Conservation (phyloP, 352 stramenopile genomes). For the Globisporangium mamillatum region DNA sequence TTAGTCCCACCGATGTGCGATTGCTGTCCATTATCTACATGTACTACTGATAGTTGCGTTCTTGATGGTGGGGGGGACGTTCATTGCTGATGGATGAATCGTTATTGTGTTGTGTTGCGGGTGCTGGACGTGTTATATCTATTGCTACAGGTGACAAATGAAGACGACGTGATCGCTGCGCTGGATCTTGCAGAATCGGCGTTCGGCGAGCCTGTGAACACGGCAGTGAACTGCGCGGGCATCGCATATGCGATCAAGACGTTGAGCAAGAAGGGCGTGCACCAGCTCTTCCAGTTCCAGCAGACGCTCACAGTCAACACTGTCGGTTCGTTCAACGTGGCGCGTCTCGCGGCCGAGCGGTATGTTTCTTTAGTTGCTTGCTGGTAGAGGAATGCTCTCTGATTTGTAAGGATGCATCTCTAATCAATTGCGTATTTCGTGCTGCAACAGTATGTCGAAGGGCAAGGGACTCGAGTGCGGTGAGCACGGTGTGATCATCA, state of each 20-base stretch:
- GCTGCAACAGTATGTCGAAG: slow-evolving; percentile 78
- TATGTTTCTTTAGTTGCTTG: slow-evolving; percentile 26
- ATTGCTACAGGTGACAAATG: slow-evolving; percentile 82
- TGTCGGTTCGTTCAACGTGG: slow-evolving; percentile 97
- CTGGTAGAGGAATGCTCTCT: background rate
- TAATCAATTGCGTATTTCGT: slow-evolving; percentile 11
- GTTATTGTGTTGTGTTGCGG: background rate
- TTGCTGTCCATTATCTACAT: background rate
- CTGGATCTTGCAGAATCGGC: slow-evolving; percentile 89
- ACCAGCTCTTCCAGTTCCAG: slow-evolving; percentile 92
- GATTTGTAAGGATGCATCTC: background rate
- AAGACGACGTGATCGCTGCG: slow-evolving; percentile 86
- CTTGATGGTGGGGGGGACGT: background rate
- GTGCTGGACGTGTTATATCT: background rate
- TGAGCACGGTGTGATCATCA: slow-evolving; percentile 96
- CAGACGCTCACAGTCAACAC: slow-evolving; percentile 96
- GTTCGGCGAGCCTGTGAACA: slow-evolving; percentile 93
- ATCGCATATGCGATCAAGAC: slow-evolving; percentile 93
- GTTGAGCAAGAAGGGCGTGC: slow-evolving; percentile 89
- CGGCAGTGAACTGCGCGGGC: slow-evolving; percentile 94
- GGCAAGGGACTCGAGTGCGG: slow-evolving; percentile 62
- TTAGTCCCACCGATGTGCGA: slow-evolving; percentile 75
- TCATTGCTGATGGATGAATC: background rate
- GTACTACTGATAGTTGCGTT: background rate
- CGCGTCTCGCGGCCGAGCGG: slow-evolving; percentile 92